phyloP scores from a whole-genome alignment of 2,329 filamentous ascomycete genomes.

The Penicillium capsulatum region DNA sequence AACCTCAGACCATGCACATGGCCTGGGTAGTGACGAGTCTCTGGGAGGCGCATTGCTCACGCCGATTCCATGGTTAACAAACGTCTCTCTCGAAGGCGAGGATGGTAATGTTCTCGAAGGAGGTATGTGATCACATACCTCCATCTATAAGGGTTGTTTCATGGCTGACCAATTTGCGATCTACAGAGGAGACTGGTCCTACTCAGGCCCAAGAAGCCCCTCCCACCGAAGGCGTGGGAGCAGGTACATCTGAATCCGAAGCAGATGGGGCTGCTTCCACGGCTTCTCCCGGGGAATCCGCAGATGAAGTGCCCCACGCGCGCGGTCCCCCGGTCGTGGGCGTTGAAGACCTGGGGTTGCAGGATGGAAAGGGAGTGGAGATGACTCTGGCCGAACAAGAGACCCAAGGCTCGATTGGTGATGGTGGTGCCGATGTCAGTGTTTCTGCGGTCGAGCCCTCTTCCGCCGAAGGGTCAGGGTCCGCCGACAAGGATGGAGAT shows the following conservation, averaged over 20 bases:
- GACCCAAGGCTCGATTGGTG: constrained; percentile 1
- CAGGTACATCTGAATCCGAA: constrained; percentile 18
- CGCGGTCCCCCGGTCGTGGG: constrained; percentile 81
- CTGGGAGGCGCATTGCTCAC: constrained; percentile 87
- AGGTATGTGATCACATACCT: constrained; percentile 12
- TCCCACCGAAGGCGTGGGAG: neutral
- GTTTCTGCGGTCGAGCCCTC: neutral
- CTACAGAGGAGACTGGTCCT: constrained; percentile 6
- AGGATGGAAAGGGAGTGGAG: constrained; percentile 49
- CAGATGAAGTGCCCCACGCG: constrained; percentile 68
- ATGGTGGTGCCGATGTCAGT: neutral
- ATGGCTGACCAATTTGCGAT: constrained; percentile 2
- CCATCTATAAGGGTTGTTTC: neutral
- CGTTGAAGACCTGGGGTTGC: constrained; percentile 79
- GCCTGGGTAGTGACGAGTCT: constrained; percentile 77
- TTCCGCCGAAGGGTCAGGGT: constrained; percentile 4
- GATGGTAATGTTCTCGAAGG: constrained; percentile 16
- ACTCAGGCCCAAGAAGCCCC: constrained; percentile 8
- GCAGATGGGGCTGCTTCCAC: constrained; percentile 9
- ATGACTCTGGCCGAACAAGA: constrained; percentile 32
- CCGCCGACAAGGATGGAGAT: constrained; percentile 34
- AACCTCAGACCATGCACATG: constrained; percentile 30
- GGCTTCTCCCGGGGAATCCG: constrained; percentile 45
- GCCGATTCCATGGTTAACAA: constrained; percentile 81
- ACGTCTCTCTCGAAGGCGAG: constrained; percentile 30